Conservation (phyloP, 768 basidiomycete genomes). For the Terana coerulea region DNA sequence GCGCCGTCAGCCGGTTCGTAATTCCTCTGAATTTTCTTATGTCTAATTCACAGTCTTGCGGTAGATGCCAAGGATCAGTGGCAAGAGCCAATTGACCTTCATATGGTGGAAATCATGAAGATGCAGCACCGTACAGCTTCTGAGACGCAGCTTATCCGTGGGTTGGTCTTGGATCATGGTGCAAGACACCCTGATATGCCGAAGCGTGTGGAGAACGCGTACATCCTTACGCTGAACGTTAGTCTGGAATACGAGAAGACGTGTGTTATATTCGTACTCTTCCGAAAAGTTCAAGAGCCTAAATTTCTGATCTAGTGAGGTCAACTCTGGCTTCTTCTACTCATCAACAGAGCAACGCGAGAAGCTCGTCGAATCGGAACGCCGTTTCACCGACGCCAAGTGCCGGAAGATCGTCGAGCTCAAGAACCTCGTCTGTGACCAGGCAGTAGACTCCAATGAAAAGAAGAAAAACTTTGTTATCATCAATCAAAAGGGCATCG, state of each 20-base stretch:
- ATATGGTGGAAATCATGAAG: conserved; percentile 99
- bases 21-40: conserved; percentile 9
- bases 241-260: conserved; percentile 99
- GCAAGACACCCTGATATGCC: conserved; percentile 99
- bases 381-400: conserved; percentile 90
- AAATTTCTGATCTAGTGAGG: conserved; percentile 74
- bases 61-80: conserved; percentile 63
- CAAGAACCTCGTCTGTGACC: conserved; percentile 95
- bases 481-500: conserved; percentile 99
- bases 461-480: conserved; percentile 87
- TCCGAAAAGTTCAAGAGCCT: too few relatives aligned
- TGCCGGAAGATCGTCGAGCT: conserved; percentile 95
- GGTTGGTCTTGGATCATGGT: conserved; percentile 96
- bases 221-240: conserved; percentile 92
- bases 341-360: conserved; percentile 97
- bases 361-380: conserved; percentile 96
- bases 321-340: conserved; percentile 99
- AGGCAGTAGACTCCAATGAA: conserved; percentile 77
- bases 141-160: conserved; percentile 93
- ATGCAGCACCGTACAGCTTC: conserved; percentile 99
- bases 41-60: conserved; percentile 19
- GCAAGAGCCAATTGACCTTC: conserved; percentile 91
- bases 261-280: conserved; percentile 52
- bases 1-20: conserved; percentile 53
- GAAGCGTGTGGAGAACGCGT: conserved; percentile 95